Evolutionary conservation across 2,329 filamentous ascomycete genomes (phyloP).

Genomic region (Neurospora sp.): DNA sequence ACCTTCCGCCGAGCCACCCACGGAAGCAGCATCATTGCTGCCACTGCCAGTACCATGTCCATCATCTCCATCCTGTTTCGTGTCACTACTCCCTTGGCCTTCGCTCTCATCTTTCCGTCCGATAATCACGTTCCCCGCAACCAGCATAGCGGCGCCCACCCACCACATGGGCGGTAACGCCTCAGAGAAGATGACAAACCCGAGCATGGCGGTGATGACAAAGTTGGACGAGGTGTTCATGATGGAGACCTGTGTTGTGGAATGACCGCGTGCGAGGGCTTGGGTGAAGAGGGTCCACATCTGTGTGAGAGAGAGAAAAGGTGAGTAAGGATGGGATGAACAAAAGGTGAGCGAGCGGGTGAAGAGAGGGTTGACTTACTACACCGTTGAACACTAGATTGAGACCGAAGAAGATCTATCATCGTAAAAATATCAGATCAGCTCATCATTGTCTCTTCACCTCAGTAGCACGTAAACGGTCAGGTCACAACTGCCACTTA

Average conservation of each 20-base stretch:
- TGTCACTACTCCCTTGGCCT: constrained; percentile 2
- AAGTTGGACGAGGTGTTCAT: constrained; percentile 80
- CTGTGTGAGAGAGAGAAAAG: constrained; percentile 24
- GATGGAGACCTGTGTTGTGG: constrained; percentile 70
- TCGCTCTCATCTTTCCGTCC: constrained; percentile 53
- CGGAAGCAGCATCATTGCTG: constrained; percentile 4
- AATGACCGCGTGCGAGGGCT: constrained; percentile 62
- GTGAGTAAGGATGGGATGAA: constrained; percentile 3
- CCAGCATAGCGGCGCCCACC: constrained; percentile 60
- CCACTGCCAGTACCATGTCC: background rate
- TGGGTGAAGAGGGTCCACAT: constrained; percentile 82
- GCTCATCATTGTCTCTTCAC: background rate
- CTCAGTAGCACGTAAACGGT: background rate
- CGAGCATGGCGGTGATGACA: constrained; percentile 64
- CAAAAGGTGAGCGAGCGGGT: background rate
- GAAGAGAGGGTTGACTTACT: constrained; percentile 28
- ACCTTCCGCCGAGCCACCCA: background rate
- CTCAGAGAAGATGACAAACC: constrained; percentile 62
- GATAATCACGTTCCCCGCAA: constrained; percentile 70
- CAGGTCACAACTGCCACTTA: constrained; percentile 25
- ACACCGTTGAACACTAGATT: constrained; percentile 68
- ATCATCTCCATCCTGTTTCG: constrained; percentile 4
- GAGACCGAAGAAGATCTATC: constrained; percentile 60
- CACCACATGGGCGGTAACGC: constrained; percentile 65
- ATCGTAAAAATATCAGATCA: constrained; percentile 1